A percentile compares a stretch with the other conserved stretches of the same genome.
Conservation (phyloP, 2,329 filamentous ascomycete species). For the Ceratocystis huliohia region DNA sequence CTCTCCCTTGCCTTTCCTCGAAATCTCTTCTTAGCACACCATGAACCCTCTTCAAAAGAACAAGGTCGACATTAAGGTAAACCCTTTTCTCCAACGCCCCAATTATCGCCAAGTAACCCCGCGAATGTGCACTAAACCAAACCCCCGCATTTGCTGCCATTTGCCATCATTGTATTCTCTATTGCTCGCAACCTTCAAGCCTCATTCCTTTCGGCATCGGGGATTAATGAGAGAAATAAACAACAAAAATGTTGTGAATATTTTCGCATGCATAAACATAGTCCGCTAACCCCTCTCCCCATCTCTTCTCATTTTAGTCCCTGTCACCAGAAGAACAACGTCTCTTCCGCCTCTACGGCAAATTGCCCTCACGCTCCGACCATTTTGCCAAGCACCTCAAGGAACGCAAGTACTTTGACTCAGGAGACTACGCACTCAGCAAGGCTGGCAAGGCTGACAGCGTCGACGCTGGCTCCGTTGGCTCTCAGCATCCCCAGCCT, state of each 20-base stretch:
- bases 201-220: background rate
- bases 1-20: background rate
- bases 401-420: constrained; percentile 98
- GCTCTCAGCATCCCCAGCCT: constrained; percentile 84
- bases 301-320: constrained; percentile 43
- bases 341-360: constrained; percentile 93
- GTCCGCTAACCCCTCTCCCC: constrained; percentile 18
- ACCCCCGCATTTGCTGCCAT: background rate
- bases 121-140: constrained; percentile 12
- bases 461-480: constrained; percentile 84
- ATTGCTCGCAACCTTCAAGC: background rate
- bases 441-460: constrained; percentile 95
- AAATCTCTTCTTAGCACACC: background rate
- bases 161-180: background rate
- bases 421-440: constrained; percentile 87
- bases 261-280: background rate
- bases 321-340: constrained; percentile 91
- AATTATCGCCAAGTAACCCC: constrained; percentile 5
- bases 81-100: constrained; percentile 29
- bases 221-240: too few relatives aligned
- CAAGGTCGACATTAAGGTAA: constrained; percentile 90
- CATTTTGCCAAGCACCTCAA: constrained; percentile 96
- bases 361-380: constrained; percentile 91
- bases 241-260: too few relatives aligned
- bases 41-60: constrained; percentile 99